Conservation (phyloP, 768 basidiomycete species). For the Psilocybe sp. region DNA sequence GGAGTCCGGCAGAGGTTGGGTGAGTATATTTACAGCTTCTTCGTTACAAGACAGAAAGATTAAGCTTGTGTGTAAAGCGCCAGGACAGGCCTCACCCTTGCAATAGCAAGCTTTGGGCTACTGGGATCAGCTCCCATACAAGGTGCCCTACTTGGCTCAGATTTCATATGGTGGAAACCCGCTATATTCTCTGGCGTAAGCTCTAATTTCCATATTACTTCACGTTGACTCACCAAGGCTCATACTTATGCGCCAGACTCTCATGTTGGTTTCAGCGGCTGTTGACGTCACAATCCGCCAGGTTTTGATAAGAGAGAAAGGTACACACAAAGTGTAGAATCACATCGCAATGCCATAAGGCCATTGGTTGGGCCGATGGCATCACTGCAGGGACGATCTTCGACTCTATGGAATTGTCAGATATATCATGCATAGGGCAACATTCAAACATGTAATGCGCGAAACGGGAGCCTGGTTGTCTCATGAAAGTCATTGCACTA, state of each 20-base stretch:
- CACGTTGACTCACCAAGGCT: constrained; percentile 14
- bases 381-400: too few relatives aligned
- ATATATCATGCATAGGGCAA: too few relatives aligned
- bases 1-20: constrained; percentile 31
- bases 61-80: constrained; percentile 15
- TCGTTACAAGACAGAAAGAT: background rate
- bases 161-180: constrained; percentile 26
- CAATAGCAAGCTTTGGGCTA: constrained; percentile 24
- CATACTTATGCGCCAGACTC: background rate
- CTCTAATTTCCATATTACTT: background rate
- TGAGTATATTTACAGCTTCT: constrained; percentile 9
- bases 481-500: too few relatives aligned
- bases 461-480: too few relatives aligned
- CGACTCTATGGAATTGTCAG: too few relatives aligned
- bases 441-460: too few relatives aligned
- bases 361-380: too few relatives aligned
- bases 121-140: constrained; percentile 30
- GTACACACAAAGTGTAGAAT: background rate
- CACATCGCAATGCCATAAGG: constrained; percentile 4
- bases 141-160: constrained; percentile 25
- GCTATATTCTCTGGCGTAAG: constrained; percentile 30
- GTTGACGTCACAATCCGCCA: background rate
- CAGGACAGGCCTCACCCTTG: constrained; percentile 28
- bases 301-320: background rate
- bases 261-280: background rate